phyloP scores from a whole-genome alignment of 2,329 filamentous ascomycete species.

The Colletotrichum sp. region DNA sequence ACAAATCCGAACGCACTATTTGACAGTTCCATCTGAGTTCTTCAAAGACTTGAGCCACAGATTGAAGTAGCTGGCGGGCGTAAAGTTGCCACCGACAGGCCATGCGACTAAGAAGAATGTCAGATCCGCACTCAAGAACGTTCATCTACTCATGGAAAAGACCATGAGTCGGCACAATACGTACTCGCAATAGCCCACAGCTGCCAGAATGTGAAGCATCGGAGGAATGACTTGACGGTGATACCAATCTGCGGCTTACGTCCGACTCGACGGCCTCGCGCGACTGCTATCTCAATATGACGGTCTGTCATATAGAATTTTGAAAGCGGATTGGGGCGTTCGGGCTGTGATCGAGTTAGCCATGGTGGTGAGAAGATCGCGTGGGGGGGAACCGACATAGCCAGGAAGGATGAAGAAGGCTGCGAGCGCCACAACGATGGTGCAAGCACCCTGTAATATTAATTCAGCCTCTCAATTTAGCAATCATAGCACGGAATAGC shows the following conservation, averaged over 20 bases:
- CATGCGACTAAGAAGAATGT: background rate
- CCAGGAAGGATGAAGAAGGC: conserved; percentile 11
- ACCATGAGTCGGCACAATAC: background rate
- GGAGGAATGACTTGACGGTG: conserved; percentile 1
- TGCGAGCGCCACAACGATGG: background rate
- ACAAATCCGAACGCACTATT: background rate
- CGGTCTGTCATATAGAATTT: conserved; percentile 5
- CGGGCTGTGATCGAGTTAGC: background rate
- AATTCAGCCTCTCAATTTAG: rapidly evolving
- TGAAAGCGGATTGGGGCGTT: background rate
- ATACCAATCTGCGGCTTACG: conserved; percentile 14
- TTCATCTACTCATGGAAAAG: rapidly evolving
- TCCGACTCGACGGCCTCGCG: background rate
- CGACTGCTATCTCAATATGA: conserved; percentile 4
- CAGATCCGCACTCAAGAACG: background rate
- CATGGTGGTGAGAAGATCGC: rapidly evolving
- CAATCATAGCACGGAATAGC: rapidly evolving
- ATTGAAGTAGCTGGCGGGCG: conserved; percentile 8
- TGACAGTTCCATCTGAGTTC: conserved; percentile 3
- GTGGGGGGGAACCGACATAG: background rate
- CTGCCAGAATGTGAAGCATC: conserved; percentile 12
- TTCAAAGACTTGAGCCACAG: conserved; percentile 4
- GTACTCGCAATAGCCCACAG: conserved; percentile 6
- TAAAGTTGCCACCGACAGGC: conserved; percentile 11
- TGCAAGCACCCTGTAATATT: background rate